Conservation (phyloP, 129 eudicot genomes). For the Sambucus nigra region DNA sequence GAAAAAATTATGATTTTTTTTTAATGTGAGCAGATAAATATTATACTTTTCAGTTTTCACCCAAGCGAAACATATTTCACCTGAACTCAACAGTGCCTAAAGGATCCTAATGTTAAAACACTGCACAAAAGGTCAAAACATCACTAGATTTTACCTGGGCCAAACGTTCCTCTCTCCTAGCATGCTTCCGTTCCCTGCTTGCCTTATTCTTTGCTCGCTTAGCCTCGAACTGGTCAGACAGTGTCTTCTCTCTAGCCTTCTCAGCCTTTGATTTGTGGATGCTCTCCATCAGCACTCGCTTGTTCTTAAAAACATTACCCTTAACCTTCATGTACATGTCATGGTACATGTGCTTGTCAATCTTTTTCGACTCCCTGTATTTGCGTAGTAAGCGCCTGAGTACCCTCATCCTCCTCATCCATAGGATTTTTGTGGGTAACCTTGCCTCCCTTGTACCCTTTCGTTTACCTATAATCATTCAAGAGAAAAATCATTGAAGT, state of each 20-base stretch:
- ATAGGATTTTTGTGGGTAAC: slow-evolving; percentile 76
- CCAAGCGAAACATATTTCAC: background rate
- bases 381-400: slow-evolving; percentile 76
- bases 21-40: too few species aligned
- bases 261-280: slow-evolving; percentile 97
- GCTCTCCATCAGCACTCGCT: slow-evolving; percentile 92
- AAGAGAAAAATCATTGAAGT: background rate
- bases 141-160: slow-evolving; percentile 64
- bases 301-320: slow-evolving; percentile 95
- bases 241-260: slow-evolving; percentile 92
- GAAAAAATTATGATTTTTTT: background rate
- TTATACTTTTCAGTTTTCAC: too few species aligned
- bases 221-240: slow-evolving; percentile 92
- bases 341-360: slow-evolving; percentile 97
- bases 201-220: slow-evolving; percentile 97
- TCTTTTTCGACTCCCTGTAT: slow-evolving; percentile 86
- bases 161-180: slow-evolving; percentile 83
- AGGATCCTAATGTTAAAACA: too few species aligned
- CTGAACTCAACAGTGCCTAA: too few species aligned
- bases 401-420: slow-evolving; percentile 97
- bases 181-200: slow-evolving; percentile 84
- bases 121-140: too few species aligned
- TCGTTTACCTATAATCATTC: slow-evolving; percentile 58
- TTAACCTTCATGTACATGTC: slow-evolving; percentile 98
- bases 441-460: slow-evolving; percentile 96